Percentiles rank a stretch among this genome's conserved stretches.
Evolutionary conservation across 768 basidiomycete species (phyloP).

Genomic region (Kwoniella pini): DNA sequence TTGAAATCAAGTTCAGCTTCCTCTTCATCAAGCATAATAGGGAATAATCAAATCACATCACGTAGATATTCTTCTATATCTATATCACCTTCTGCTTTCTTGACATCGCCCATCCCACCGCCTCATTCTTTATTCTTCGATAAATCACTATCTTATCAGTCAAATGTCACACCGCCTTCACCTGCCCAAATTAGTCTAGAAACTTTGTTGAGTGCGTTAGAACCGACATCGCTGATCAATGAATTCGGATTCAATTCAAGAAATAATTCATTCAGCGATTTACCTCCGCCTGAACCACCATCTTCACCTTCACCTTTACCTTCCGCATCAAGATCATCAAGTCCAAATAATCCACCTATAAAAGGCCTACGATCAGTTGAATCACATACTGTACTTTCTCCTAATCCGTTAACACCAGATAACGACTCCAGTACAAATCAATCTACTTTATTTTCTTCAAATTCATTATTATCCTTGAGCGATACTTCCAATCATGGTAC

Average conservation of each 20-base stretch:
- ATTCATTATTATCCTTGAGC: conserved; percentile 10
- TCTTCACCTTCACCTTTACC: conserved; percentile 9
- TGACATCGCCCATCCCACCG: conserved; percentile 20
- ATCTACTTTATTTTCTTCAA: conserved; percentile 10
- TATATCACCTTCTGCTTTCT: conserved; percentile 17
- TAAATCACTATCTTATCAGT: conserved; percentile 4
- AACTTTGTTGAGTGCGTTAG: conserved; percentile 10
- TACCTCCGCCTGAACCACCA: conserved; percentile 19
- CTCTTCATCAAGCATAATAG: not conserved
- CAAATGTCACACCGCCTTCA: conserved; percentile 3
- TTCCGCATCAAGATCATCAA: conserved; percentile 4
- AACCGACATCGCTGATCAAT: not conserved
- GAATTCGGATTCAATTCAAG: not conserved
- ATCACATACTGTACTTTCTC: conserved; percentile 28
- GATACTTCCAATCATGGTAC: conserved; percentile 16
- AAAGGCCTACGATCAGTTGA: conserved; percentile 20
- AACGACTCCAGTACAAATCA: conserved; percentile 3
- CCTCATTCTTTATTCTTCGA: conserved; percentile 15
- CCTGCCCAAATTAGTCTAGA: conserved; percentile 21
- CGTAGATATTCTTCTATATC: conserved; percentile 16
- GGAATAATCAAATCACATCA: not conserved
- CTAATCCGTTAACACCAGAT: conserved; percentile 15
- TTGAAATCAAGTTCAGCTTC: not conserved
- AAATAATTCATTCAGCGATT: not conserved
- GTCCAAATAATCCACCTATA: conserved; percentile 2